Evolutionary conservation across 192 early-diverging fungal species (phyloP).

Genomic region (Coemansia nantahalensis): DNA sequence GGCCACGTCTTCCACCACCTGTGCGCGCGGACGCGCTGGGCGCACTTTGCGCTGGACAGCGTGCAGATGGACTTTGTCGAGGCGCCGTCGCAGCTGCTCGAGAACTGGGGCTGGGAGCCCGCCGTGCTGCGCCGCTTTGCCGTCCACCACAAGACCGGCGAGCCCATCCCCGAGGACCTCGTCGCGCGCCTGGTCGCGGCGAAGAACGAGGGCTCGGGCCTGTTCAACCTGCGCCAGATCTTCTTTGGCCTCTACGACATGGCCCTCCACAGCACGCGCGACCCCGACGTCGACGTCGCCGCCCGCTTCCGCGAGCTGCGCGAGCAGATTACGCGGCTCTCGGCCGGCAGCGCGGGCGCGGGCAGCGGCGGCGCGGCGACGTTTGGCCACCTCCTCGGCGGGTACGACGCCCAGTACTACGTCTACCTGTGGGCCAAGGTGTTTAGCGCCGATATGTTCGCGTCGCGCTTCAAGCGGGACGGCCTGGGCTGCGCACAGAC

Average conservation of each 20-base stretch:
- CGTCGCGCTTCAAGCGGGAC: slow-evolving; percentile 60
- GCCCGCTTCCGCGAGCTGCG: slow-evolving; percentile 41
- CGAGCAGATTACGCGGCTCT: slow-evolving; percentile 31
- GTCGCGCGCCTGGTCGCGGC: slow-evolving; percentile 64
- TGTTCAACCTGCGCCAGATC: slow-evolving; percentile 68
- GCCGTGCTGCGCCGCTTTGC: slow-evolving; percentile 55
- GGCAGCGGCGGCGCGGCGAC: slow-evolving; percentile 49
- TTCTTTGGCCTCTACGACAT: slow-evolving; percentile 77
- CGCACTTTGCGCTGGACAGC: slow-evolving; percentile 67
- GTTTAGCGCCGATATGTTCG: slow-evolving; percentile 83
- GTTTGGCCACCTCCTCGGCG: slow-evolving; percentile 73
- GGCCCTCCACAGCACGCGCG: slow-evolving; percentile 59
- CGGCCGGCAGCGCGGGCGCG: slow-evolving; percentile 24
- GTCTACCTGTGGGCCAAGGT: slow-evolving; percentile 81
- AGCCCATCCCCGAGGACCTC: slow-evolving; percentile 65
- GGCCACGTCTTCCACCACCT: slow-evolving; percentile 64
- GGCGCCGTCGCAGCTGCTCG: slow-evolving; percentile 82
- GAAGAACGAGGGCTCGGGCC: slow-evolving; percentile 68
- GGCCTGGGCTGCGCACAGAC: slow-evolving; percentile 56
- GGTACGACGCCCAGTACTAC: slow-evolving; percentile 76
- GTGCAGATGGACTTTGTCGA: slow-evolving; percentile 82
- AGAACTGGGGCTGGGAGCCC: slow-evolving; percentile 72
- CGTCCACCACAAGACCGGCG: slow-evolving; percentile 62
- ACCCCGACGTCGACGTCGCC: slow-evolving; percentile 33
- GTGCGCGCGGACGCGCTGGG: slow-evolving; percentile 65